A percentile compares a stretch with the other conserved stretches of the same genome.
Conservation (phyloP, 1,284 basidiomycete species). For the Cutaneotrichosporon sp. region DNA sequence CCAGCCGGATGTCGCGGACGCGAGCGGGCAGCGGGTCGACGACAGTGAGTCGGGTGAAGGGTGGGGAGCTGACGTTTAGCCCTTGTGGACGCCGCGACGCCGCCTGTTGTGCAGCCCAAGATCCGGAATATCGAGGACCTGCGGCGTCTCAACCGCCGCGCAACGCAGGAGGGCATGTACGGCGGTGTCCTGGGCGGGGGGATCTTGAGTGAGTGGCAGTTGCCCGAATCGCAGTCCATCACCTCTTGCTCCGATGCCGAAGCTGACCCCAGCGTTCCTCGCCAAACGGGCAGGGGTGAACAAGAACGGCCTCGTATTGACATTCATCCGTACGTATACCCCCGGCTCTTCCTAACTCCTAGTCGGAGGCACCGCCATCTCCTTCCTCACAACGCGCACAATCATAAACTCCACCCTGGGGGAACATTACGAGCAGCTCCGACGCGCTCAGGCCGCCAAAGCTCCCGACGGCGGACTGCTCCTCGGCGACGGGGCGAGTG, state of each 20-base stretch:
- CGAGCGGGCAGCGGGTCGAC: too few relatives aligned
- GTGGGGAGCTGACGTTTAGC: slow-evolving; percentile 2
- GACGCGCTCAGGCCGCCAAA: not conserved
- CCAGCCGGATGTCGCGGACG: too few relatives aligned
- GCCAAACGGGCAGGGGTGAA: slow-evolving; percentile 11
- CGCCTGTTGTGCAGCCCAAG: not conserved
- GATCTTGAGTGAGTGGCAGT: slow-evolving; percentile 15
- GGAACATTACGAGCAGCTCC: slow-evolving; percentile 5
- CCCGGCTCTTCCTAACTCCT: too few relatives aligned
- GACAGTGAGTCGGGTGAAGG: too few relatives aligned
- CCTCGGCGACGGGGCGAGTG: not conserved
- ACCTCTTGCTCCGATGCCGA: too few relatives aligned
- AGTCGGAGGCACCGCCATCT: slow-evolving; percentile 31
- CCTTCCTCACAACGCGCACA: slow-evolving; percentile 22
- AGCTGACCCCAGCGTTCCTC: slow-evolving; percentile 14
- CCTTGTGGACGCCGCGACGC: slow-evolving; percentile 7
- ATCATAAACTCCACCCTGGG: slow-evolving; percentile 21
- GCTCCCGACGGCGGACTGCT: slow-evolving; percentile 1
- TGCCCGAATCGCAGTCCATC: too few relatives aligned
- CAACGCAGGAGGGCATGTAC: slow-evolving; percentile 22
- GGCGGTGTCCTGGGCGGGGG: slow-evolving; percentile 18
- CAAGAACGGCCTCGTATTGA: slow-evolving; percentile 25
- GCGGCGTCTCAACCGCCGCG: slow-evolving; percentile 12
- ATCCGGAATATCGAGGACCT: slow-evolving; percentile 14
- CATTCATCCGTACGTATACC: slow-evolving; percentile 25